Conservation (phyloP, 2,329 filamentous ascomycete genomes). For the Camillea tinctor region DNA sequence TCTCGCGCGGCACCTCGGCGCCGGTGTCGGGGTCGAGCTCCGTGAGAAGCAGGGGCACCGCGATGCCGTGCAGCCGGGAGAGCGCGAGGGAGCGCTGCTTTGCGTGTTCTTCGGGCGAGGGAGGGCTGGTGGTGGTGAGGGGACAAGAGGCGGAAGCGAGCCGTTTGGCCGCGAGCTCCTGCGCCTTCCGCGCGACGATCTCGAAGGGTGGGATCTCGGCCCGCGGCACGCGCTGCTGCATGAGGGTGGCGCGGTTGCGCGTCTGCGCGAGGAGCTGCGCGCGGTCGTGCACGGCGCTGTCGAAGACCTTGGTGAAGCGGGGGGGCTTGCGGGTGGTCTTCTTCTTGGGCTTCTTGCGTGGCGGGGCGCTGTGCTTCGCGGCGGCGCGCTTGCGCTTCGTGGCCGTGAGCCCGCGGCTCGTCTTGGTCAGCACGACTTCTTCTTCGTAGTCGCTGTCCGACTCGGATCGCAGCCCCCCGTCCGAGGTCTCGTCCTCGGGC, state of each 20-base stretch:
- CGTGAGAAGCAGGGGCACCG: conserved; percentile 6
- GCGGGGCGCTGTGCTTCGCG: not conserved
- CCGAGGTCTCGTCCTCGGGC: conserved; percentile 17
- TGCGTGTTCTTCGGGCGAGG: not conserved
- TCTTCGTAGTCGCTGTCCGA: not conserved
- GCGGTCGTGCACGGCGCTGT: conserved; percentile 14
- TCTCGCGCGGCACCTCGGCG: conserved; percentile 1
- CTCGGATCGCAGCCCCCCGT: conserved; percentile 12
- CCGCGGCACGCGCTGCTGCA: conserved; percentile 16
- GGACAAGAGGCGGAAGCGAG: too few relatives aligned
- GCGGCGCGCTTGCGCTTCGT: conserved; percentile 12
- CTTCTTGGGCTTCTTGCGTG: not conserved
- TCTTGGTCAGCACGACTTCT: not conserved
- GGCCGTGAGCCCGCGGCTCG: not conserved
- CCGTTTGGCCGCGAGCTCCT: not conserved
- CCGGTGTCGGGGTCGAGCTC: not conserved
- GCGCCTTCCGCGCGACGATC: not conserved
- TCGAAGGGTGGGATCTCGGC: conserved; percentile 10
- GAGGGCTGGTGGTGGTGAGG: too few relatives aligned
- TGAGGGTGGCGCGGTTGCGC: conserved; percentile 10
- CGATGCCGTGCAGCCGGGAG: conserved; percentile 4
- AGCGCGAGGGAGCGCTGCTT: conserved; percentile 4
- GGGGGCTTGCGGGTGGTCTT: conserved; percentile 6
- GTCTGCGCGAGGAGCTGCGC: conserved; percentile 13
- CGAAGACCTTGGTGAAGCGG: conserved; percentile 13